A percentile compares a stretch with the other conserved stretches of the same genome.
Evolutionary conservation across 345 rosid species (phyloP).

Genomic region (Atalantia buxifolia): DNA sequence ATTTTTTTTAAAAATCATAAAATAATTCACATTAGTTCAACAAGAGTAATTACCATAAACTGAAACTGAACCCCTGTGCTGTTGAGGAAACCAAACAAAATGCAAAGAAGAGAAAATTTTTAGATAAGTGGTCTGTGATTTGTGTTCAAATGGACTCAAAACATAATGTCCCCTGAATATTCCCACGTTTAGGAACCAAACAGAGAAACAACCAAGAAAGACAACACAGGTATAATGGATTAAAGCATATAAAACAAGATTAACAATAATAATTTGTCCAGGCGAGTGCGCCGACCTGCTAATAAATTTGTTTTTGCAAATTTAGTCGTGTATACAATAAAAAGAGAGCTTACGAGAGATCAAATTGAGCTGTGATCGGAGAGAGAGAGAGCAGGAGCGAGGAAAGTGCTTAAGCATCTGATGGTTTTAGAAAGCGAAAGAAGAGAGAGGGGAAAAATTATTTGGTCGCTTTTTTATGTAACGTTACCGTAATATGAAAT

Average conservation of each 20-base stretch:
- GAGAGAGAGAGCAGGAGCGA: not conserved
- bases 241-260: not conserved
- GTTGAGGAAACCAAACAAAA: not conserved
- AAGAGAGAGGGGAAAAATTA: not conserved
- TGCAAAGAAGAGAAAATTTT: not conserved
- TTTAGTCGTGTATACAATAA: not conserved
- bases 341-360: conserved; percentile 5
- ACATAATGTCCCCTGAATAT: not conserved
- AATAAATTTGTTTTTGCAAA: not conserved
- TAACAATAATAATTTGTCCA: not conserved
- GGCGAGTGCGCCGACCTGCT: not conserved
- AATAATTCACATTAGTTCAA: not conserved
- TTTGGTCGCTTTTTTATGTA: not conserved
- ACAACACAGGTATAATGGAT: not conserved
- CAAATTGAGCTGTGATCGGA: conserved; percentile 8
- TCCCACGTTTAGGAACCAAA: not conserved
- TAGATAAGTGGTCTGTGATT: not conserved
- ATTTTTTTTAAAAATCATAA: not conserved
- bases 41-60: not conserved
- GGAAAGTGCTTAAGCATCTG: not conserved
- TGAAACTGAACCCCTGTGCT: not conserved
- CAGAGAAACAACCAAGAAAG: not conserved
- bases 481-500: no score
- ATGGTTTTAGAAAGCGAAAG: not conserved
- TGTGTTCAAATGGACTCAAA: not conserved